Conservation (phyloP, 2,329 filamentous ascomycete species). For the Pseudonectria foliicola region DNA sequence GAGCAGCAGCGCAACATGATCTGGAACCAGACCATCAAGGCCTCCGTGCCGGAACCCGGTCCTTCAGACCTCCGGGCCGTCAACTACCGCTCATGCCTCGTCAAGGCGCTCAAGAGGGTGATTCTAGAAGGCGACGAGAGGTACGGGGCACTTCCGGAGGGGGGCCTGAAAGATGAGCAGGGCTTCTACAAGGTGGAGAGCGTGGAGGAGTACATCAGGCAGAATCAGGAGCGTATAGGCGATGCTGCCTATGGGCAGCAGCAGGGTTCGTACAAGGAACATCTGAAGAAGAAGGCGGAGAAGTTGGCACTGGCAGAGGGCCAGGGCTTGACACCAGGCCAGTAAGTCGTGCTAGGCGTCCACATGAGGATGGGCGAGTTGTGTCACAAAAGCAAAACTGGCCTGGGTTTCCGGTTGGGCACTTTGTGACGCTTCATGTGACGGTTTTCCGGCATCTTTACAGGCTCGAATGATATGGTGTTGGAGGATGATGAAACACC, state of each 20-base stretch:
- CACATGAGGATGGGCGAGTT: too few species aligned
- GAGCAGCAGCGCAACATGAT: constrained; percentile 36
- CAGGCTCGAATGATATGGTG: too few species aligned
- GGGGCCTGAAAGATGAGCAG: constrained; percentile 24
- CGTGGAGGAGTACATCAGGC: constrained; percentile 35
- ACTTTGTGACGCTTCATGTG: too few species aligned
- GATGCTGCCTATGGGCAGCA: constrained; percentile 25
- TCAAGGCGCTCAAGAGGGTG: constrained; percentile 41
- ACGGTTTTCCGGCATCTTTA: too few species aligned
- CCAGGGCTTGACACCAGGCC: too few species aligned
- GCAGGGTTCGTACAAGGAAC: constrained; percentile 6
- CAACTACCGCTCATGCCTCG: constrained; percentile 26
- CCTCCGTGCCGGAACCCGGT: constrained; percentile 22
- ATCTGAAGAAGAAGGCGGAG: not conserved
- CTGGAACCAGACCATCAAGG: constrained; percentile 39
- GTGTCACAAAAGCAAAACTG: too few species aligned
- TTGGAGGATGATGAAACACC: too few species aligned
- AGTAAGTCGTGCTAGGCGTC: too few species aligned
- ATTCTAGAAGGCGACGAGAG: constrained; percentile 37
- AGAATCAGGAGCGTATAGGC: constrained; percentile 32
- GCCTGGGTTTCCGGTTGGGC: too few species aligned
- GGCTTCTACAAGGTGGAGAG: constrained; percentile 38
- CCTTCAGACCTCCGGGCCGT: constrained; percentile 16
- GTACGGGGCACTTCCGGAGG: constrained; percentile 28
- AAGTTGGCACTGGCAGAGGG: too few species aligned